Percentiles rank a stretch among this genome's conserved stretches.
Evolutionary conservation across 768 basidiomycete species (phyloP).

Genomic region (Amanita thiersii): DNA sequence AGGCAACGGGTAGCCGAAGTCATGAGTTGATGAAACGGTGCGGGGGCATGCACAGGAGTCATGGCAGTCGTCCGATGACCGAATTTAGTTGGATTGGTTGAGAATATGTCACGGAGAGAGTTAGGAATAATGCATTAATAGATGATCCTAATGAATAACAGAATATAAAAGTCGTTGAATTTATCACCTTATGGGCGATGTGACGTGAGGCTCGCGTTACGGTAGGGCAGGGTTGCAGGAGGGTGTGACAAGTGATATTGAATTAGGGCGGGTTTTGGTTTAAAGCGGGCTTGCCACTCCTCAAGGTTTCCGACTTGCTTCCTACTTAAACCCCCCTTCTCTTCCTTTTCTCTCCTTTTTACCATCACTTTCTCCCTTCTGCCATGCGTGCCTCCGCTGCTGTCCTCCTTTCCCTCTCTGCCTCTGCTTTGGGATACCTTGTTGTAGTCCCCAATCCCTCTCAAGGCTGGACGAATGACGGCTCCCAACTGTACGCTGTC

Average conservation of each 20-base stretch:
- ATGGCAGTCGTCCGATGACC: too few species aligned
- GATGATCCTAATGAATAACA: too few species aligned
- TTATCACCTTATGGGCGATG: too few species aligned
- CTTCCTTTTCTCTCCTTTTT: conserved; percentile 3
- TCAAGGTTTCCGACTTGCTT: conserved; percentile 12
- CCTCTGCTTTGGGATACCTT: conserved; percentile 54
- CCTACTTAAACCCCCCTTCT: conserved; percentile 8
- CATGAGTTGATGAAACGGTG: too few species aligned
- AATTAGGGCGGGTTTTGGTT: not conserved
- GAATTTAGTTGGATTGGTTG: too few species aligned
- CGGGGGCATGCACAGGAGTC: too few species aligned
- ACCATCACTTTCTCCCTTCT: conserved; percentile 5
- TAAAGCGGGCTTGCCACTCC: not conserved
- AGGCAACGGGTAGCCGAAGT: too few species aligned
- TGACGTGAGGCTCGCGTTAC: too few species aligned
- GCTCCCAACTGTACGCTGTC: conserved; percentile 41
- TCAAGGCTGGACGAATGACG: conserved; percentile 51
- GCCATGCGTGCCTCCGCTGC: conserved; percentile 12
- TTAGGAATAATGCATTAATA: too few species aligned
- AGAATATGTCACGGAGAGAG: too few species aligned
- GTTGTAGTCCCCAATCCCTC: conserved; percentile 43
- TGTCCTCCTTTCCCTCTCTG: conserved; percentile 40
- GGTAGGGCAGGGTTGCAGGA: too few species aligned
- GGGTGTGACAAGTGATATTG: not conserved
- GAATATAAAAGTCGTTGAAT: too few species aligned